Conservation (phyloP, 345 rosid genomes). For the Hirschfeldia incana region DNA sequence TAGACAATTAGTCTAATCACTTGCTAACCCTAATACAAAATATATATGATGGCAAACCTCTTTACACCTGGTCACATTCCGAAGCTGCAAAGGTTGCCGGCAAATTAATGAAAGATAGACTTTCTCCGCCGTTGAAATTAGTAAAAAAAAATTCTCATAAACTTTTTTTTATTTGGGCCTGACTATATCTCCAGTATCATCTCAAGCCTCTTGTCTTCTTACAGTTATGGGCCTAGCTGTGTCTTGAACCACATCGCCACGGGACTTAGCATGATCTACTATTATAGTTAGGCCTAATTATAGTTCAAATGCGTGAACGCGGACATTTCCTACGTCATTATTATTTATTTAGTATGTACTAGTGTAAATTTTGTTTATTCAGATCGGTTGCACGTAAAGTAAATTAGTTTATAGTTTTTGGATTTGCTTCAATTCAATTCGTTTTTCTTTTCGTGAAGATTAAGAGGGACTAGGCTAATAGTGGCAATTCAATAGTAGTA, state of each 20-base stretch:
- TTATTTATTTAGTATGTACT: background rate
- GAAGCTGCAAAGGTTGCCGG: background rate
- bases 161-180: background rate
- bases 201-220: slow-evolving; percentile 4
- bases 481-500: background rate
- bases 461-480: background rate
- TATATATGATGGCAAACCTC: background rate
- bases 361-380: background rate
- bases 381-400: background rate
- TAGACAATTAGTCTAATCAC: background rate
- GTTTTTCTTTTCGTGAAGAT: background rate
- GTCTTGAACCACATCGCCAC: background rate
- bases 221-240: slow-evolving; percentile 7
- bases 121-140: background rate
- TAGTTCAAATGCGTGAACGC: background rate
- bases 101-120: background rate
- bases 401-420: background rate
- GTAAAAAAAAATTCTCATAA: background rate
- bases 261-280: background rate
- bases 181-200: background rate
- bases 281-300: background rate
- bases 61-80: background rate
- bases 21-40: background rate
- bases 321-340: background rate
- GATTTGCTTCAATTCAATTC: background rate